Evolutionary conservation across 352 stramenopile genomes (phyloP), one percentile per base, ranked within the genome.

Genomic region (Vaucheria bursata): DNA sequence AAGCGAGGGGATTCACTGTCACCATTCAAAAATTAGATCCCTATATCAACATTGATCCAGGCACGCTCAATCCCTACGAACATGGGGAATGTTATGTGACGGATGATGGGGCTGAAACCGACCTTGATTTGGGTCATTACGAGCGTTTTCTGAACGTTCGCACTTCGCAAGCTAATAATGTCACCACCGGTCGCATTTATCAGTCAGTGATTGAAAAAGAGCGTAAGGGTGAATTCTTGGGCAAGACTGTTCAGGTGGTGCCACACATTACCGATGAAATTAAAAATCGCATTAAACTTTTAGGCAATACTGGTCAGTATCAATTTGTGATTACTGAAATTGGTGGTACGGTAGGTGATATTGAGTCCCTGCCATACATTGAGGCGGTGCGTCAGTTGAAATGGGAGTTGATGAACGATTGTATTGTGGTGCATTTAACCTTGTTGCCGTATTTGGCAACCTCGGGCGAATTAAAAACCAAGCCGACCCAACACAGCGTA

Each of bases 391-490:
- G 97, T 49, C 96, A 99, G 85, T 99, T 99, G 38, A 71, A 83
- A 53, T 83, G n/a, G n/a, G n/a, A n/a, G n/a, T n/a, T n/a, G n/a
- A n/a, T n/a, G n/a, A n/a, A n/a, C n/a, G n/a, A n/a, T n/a, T n/a
- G n/a, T n/a, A n/a, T n/a, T n/a, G 88, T 99, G n/a, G 95, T 97
- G 38, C 97, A 99, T 88, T 96, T 99, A 5, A 97, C 89, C 35
- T 88, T 99, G 0, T 95, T 99, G 66, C 97, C 97, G 0, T 93
- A 98, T 71, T 90, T 99, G 36, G 94, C 94, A 0, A 95, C 89
- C n/a, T 93, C 97, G n/a, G 94, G 95, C 37, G 97, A 99, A 87
- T 96, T 99, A 88, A 99, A 99, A 89, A 99, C 97, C 18, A 99
- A 99, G 88, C 97, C 97, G 0, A 99, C 97, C 52, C 97, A 99